Conservation (phyloP, 345 rosid genomes). For the Excoecaria cochinchinensis region DNA sequence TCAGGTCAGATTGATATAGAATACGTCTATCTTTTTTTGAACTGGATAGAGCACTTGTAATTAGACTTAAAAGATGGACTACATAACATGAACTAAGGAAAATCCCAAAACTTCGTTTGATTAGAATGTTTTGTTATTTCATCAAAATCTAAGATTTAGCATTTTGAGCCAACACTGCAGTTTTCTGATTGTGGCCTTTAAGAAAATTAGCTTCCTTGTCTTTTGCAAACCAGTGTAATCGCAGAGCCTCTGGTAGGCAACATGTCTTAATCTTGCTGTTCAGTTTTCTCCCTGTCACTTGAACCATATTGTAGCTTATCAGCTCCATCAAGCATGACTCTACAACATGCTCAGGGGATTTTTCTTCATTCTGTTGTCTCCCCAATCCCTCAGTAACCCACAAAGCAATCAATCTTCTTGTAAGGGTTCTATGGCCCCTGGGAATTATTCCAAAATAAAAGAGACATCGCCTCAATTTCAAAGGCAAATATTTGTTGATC, state of each 20-base stretch:
- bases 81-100: no score
- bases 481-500: not conserved
- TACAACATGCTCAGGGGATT: slow-evolving; percentile 14
- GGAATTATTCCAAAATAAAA: slow-evolving; percentile 12
- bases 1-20: no score
- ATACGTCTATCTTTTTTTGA: no score
- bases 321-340: slow-evolving; percentile 19
- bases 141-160: no score
- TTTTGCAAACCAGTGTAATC: not conserved
- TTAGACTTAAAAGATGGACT: no score
- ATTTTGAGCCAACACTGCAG: no score
- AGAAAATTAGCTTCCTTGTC: slow-evolving; percentile 3
- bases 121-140: no score
- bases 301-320: not conserved
- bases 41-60: no score
- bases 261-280: slow-evolving; percentile 6
- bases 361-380: not conserved
- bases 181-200: not conserved
- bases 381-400: slow-evolving; percentile 22
- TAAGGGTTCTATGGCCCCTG: not conserved
- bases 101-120: no score
- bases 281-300: not conserved
- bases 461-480: slow-evolving; percentile 12
- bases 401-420: slow-evolving; percentile 13
- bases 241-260: not conserved